Evolutionary conservation across 2,329 filamentous ascomycete genomes (phyloP), one percentile per base, ranked within the genome.

Genomic region (Monilinia fructigena): DNA sequence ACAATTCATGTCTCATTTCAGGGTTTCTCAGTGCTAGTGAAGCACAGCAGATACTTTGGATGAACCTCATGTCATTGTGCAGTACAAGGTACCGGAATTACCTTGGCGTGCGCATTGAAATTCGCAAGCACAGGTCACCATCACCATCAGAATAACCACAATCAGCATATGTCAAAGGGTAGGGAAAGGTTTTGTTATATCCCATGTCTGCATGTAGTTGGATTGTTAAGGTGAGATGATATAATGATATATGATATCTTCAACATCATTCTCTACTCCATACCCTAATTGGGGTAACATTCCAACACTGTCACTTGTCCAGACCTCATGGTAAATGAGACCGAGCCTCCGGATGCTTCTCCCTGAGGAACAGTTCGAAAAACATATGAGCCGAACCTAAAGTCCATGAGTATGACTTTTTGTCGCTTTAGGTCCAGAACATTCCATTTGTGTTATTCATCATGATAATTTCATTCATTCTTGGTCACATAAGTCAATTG

Each of bases 1-100:
- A 50, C 58, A 61, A 50, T 61, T 5, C 45, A 61, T 61, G 45
- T 61, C 45, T 61, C 58, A 61, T 26, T 50, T 26, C 26, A 45
- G 31, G 58, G 58, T 61, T 61, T 61, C 45, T 61, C 58, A 61
- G 58, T 61, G 50, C 58, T 61, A 61, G 58, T 35, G 58, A 61
- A 61, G 58, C 45, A 61, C 58, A 50, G 47, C 58, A 61, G 58
- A 52, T 61, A 61, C 58, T 40, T 50, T 38, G 58, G 58, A 61
- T 61, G 58, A 50, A 61, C 58, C 47, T 61, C 58, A 50, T 61
- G 58, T 50, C 58, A 61, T 50, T 61, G 58, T 61, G 50, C 45
- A 61, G 58, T 50, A 52, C 45, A 38, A 50, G 58, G 31, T 50
- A 48, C 31, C 28, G 40, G 48, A 28, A 38, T 38, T 52, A 10